phyloP scores from a whole-genome alignment of 1,284 basidiomycete species.

The Phellopilus nigrolimitatus region DNA sequence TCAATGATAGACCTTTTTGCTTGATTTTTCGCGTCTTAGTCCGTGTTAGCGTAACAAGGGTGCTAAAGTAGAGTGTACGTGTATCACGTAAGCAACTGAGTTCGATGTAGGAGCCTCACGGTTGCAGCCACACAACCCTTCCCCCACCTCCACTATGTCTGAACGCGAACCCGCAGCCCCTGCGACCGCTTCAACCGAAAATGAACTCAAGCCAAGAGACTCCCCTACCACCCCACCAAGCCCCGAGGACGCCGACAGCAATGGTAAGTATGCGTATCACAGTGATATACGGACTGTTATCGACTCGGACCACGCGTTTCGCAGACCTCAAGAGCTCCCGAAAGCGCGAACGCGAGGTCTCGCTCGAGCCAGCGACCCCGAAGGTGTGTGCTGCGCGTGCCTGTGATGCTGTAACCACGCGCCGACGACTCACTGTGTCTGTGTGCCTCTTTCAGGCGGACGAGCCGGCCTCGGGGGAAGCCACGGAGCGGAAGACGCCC shows the following conservation, averaged over 20 bases:
- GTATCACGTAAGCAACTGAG: too few relatives aligned
- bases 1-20: neutral
- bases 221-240: constrained; percentile 18
- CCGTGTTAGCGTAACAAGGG: too few relatives aligned
- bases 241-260: constrained; percentile 15
- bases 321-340: constrained; percentile 34
- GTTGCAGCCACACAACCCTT: constrained; percentile 14
- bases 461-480: constrained; percentile 33
- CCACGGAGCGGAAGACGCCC: constrained; percentile 47
- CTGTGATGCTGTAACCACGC: too few relatives aligned
- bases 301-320: constrained; percentile 2
- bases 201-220: constrained; percentile 5
- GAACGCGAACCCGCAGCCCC: neutral
- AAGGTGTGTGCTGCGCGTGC: constrained; percentile 29
- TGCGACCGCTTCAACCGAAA: neutral
- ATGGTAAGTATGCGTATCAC: constrained; percentile 24
- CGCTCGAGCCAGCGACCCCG: constrained; percentile 60
- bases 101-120: constrained; percentile 5
- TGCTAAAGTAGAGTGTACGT: too few relatives aligned
- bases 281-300: constrained; percentile 4
- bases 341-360: constrained; percentile 73
- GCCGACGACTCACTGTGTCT: neutral
- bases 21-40: neutral
- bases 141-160: constrained; percentile 16
- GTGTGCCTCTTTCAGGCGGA: constrained; percentile 37